These are phyloP conservation scores for Saposhnikovia divaricata DNA, from an alignment of 129 eudicot species.

Conservation along the genomic window DNA sequence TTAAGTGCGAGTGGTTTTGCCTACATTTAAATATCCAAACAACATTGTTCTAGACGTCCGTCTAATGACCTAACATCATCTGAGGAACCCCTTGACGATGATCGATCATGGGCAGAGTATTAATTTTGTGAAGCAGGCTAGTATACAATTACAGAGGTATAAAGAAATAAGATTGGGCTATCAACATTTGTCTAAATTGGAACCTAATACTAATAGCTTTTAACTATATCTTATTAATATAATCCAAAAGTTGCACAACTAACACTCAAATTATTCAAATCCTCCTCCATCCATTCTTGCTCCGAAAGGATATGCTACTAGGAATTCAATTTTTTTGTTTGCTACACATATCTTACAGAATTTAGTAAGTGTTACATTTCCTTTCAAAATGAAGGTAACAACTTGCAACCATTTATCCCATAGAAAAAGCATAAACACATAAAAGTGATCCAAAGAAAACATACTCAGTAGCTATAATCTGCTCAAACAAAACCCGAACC, in stretches of 20 bases:
- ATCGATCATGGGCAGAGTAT: no score
- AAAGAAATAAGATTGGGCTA: not conserved
- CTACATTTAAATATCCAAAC: no score
- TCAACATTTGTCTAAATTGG: not conserved
- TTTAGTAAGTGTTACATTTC: not conserved
- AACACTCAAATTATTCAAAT: not conserved
- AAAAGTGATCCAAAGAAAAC: slow-evolving; percentile 7
- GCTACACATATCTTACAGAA: not conserved
- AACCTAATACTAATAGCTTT: not conserved
- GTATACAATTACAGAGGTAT: no score
- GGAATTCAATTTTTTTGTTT: not conserved
- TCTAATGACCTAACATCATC: no score
- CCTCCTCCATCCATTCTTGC: not conserved
- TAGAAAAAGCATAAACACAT: not conserved
- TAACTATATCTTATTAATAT: not conserved
- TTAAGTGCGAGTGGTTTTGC: no score
- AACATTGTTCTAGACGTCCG: no score
- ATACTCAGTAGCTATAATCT: slow-evolving; percentile 66
- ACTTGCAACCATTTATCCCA: not conserved
- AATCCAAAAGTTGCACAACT: not conserved
- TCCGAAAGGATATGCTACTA: not conserved
- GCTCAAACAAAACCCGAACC: slow-evolving; percentile 80
- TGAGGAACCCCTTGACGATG: no score
- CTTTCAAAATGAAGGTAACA: not conserved
- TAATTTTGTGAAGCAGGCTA: no score